These are phyloP conservation scores for Candida sp. DNA, from an alignment of 1,139 yeast species.

Conservation along the genomic window DNA sequence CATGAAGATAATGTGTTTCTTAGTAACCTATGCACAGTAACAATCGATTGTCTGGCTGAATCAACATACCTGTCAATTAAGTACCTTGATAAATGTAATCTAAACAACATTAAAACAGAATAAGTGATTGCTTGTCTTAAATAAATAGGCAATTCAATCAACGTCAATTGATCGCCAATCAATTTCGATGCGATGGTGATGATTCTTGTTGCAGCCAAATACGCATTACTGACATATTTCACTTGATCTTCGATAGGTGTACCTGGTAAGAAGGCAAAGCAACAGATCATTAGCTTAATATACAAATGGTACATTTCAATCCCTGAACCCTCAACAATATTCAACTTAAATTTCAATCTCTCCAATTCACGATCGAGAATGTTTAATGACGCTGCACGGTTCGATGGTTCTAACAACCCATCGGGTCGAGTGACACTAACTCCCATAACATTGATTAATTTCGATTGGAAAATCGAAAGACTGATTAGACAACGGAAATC, in stretches of 20 bases:
- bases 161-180: conserved; percentile 54
- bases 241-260: conserved; percentile 89
- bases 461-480: conserved; percentile 79
- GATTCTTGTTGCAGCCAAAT: conserved; percentile 76
- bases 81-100: conserved; percentile 77
- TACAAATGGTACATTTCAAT: conserved; percentile 82
- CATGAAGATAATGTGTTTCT: conserved; percentile 89
- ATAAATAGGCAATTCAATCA: conserved; percentile 84
- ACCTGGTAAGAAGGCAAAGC: conserved; percentile 89
- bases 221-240: conserved; percentile 78
- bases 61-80: conserved; percentile 76
- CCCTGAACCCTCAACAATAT: conserved; percentile 56
- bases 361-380: conserved; percentile 78
- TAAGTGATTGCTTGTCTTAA: conserved; percentile 82
- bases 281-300: conserved; percentile 77
- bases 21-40: conserved; percentile 84
- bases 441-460: conserved; percentile 84
- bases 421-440: conserved; percentile 85
- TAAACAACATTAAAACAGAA: conserved; percentile 76
- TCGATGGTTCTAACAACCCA: conserved; percentile 82
- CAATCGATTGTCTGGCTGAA: conserved; percentile 89
- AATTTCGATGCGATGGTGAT: conserved; percentile 75
- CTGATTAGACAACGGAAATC: conserved; percentile 72
- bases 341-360: conserved; percentile 59
- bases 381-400: conserved; percentile 75